Base-by-base conservation (phyloP, 148 eudicot species). In the Suaeda aralocaspica region DNA sequence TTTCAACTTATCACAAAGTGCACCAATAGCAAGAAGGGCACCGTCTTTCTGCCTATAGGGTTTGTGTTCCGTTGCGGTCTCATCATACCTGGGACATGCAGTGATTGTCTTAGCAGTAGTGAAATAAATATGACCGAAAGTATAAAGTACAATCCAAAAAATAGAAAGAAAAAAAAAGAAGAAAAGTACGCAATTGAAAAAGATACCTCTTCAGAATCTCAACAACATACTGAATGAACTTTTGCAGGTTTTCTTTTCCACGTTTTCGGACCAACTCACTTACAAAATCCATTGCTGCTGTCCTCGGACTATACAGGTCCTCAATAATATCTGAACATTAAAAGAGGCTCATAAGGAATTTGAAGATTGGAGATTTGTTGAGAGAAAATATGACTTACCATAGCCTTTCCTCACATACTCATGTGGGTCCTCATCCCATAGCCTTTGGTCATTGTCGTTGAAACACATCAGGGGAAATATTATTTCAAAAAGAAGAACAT, bases 361-460 rank as follows among this genome's bases (percentile, higher is more conserved):
- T 44, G 26, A 30, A 44, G 16, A 13, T 16, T 39, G 24, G 50
- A 56, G 44, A 53, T 24, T 28, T 21, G 49, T 15, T 59, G 24
- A 44, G 68, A 64, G 33, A 62, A 46, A 45, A 42, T 30, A 61
- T 24, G 67, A 82, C 93, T 76, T 76, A 95, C 99, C 99, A 82
- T 95, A 95, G 52, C 99, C 99, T 82, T 95, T 95, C 80, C 99
- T 86, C 59, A 95, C 96, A 83, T 95, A 95, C 80, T 95, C 99
- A 82, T 95, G 96, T 22, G 99, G 99, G 67, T 95, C 99, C 79
- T 95, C 99, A 65, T 95, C 99, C 99, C 99, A 95, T 63, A 91
- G 96, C 78, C 79, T 86, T 74, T 89, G 92, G 72, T 95, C 99
- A 67, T 86, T 85, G 78, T 91, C 99, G 71, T 81, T 89, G 79